These are phyloP conservation scores for Plectosphaerella sp. DNA, from an alignment of 2,329 filamentous ascomycete genomes.

Conservation along the genomic window DNA sequence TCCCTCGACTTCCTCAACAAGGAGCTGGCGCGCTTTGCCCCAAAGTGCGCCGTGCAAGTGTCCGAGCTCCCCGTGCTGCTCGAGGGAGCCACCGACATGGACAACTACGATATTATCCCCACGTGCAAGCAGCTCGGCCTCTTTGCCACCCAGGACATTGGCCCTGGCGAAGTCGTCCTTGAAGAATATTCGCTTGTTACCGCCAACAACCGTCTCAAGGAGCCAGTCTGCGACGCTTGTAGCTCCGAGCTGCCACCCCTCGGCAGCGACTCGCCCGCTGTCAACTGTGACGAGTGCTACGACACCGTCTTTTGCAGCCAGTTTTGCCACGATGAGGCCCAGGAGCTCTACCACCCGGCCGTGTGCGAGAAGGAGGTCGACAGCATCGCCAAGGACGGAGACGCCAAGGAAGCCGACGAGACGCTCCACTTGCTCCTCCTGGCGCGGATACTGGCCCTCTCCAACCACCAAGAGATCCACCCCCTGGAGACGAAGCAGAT, in stretches of 20 bases:
- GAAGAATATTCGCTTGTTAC: slow-evolving; percentile 82
- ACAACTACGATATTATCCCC: slow-evolving; percentile 43
- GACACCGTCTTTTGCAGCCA: slow-evolving; percentile 65
- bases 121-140: slow-evolving; percentile 79
- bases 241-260: slow-evolving; percentile 66
- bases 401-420: slow-evolving; percentile 54
- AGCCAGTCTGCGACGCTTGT: slow-evolving; percentile 86
- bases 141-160: slow-evolving; percentile 80
- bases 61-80: slow-evolving; percentile 71
- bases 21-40: slow-evolving; percentile 63
- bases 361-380: slow-evolving; percentile 65
- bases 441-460: slow-evolving; percentile 59
- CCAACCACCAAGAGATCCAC: slow-evolving; percentile 54
- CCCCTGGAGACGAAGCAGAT: slow-evolving; percentile 61
- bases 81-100: slow-evolving; percentile 45
- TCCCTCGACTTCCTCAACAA: slow-evolving; percentile 69
- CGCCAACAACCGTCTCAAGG: slow-evolving; percentile 82
- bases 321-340: slow-evolving; percentile 53
- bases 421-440: slow-evolving; percentile 61
- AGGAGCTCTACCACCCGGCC: slow-evolving; percentile 57
- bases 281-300: slow-evolving; percentile 56
- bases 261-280: slow-evolving; percentile 37
- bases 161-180: slow-evolving; percentile 71
- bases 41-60: slow-evolving; percentile 75
- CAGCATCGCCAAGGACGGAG: slow-evolving; percentile 59